Base-by-base conservation (phyloP, 2,329 filamentous ascomycete genomes). In the Leptographium lundbergii region DNA sequence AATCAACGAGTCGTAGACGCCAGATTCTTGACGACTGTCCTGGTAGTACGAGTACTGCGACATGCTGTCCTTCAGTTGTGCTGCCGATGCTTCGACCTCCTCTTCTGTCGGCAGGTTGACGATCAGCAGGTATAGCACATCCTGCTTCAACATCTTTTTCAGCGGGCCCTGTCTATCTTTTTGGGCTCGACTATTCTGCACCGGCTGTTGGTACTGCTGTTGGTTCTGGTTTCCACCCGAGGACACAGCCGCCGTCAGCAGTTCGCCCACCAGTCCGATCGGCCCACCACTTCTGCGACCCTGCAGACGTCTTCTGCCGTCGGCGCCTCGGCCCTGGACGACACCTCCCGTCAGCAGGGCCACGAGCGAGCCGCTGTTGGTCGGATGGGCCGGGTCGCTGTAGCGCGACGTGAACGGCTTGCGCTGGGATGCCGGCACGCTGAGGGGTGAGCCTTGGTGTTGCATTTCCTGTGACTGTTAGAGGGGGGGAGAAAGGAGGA, bases 311-410 rank as follows among this genome's bases (percentile, higher is more conserved):
- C n/a, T n/a, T n/a, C n/a, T n/a, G n/a, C n/a, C n/a, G n/a, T n/a
- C 36, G 34, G n/a, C 7, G 29, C 56, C 56, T 19, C 57, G 11
- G 25, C 2, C 22, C 24, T 32, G 63, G 67, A 77, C 51, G 6
- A 67, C 65, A 0, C 78, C 78, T 1, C 77, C 78, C 0, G 73
- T 77, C 2, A 79, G 62, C 2, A 81, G 65, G 0, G 73, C 70
- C 3, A 79, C 64, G 10, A 79, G 66, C 7, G 72, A 73, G 2
- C 79, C 78, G 32, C 71, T 77, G 62, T 74, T 77, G 36, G 74
- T 76, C 0, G 77, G 72, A 61, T 81, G 74, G 61, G 73, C 77
- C 0, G 79, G 78, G 61, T 82, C 78, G 9, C 74, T 73, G 63
- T 75, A 79, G 25, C 76, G 71, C 5, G 75, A 78, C 0, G 69